These are phyloP conservation scores for Gonapodya sp. DNA, from an alignment of 192 early-diverging fungal species.

Conservation along the genomic window DNA sequence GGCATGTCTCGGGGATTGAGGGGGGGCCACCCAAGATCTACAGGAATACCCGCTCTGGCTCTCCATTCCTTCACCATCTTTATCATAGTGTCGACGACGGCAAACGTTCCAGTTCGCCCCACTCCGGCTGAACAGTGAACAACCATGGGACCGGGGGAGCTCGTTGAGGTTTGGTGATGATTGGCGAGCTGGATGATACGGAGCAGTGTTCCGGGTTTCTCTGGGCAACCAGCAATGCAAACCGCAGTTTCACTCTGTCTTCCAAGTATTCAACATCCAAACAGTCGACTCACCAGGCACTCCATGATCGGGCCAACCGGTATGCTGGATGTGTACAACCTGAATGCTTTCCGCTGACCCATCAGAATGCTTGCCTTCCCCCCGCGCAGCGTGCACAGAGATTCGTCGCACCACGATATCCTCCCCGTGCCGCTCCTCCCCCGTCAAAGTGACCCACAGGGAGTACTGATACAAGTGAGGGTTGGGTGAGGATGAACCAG, in stretches of 20 bases:
- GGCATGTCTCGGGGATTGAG: not conserved
- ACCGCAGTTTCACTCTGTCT: not conserved
- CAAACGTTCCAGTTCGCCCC: constrained; percentile 51
- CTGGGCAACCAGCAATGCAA: not conserved
- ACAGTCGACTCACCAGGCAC: not conserved
- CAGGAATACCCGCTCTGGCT: not conserved
- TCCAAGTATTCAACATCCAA: not conserved
- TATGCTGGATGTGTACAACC: not conserved
- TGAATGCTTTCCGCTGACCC: not conserved
- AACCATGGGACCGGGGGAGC: constrained; percentile 10
- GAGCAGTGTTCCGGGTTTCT: not conserved
- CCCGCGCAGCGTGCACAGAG: not conserved
- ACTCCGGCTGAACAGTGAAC: constrained; percentile 52
- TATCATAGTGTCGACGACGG: constrained; percentile 39
- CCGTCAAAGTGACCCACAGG: not conserved
- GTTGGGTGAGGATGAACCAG: not conserved
- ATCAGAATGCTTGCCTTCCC: not conserved
- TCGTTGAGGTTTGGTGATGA: not conserved
- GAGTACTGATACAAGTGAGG: not conserved
- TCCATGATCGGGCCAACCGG: constrained; percentile 4
- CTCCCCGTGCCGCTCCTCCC: not conserved
- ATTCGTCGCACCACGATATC: not conserved
- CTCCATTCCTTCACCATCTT: not conserved
- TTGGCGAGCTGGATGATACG: not conserved
- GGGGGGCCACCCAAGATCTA: not conserved